A percentile compares a stretch with the other conserved stretches of the same genome.
Conservation (phyloP, 108 stramenopile species). For the Aurantiochytrium sp. region DNA sequence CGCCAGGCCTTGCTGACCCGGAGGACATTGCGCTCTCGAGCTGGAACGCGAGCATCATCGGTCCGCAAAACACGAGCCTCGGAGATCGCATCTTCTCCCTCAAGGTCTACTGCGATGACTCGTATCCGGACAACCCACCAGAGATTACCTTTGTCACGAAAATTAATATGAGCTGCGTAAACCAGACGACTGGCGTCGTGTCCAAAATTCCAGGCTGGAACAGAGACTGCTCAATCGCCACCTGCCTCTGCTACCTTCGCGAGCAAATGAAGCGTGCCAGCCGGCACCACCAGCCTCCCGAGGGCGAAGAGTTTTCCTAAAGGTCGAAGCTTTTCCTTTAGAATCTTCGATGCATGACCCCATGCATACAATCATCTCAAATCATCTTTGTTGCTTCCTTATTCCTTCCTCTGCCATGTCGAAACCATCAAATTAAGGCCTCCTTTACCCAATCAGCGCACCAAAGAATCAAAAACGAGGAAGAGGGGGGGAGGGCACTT, state of each 20-base stretch:
- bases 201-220: neutral
- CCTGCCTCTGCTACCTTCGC: constrained; percentile 10
- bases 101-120: neutral
- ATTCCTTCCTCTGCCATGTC: too few species aligned
- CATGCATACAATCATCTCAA: too few species aligned
- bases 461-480: too few species aligned
- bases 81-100: neutral
- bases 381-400: too few species aligned
- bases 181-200: neutral
- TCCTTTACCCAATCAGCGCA: too few species aligned
- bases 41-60: constrained; percentile 8
- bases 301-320: neutral
- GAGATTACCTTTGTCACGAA: neutral
- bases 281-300: neutral
- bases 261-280: constrained; percentile 7
- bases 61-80: neutral
- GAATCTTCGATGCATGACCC: too few species aligned
- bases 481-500: too few species aligned
- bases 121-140: constrained; percentile 6
- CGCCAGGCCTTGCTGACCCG: neutral
- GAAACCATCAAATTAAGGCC: too few species aligned
- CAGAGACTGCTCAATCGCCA: constrained; percentile 4
- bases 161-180: neutral
- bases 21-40: neutral
- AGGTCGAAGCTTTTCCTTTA: too few species aligned